Base-by-base conservation (phyloP, 441 rosid genomes). In the Eruca vesicaria region DNA sequence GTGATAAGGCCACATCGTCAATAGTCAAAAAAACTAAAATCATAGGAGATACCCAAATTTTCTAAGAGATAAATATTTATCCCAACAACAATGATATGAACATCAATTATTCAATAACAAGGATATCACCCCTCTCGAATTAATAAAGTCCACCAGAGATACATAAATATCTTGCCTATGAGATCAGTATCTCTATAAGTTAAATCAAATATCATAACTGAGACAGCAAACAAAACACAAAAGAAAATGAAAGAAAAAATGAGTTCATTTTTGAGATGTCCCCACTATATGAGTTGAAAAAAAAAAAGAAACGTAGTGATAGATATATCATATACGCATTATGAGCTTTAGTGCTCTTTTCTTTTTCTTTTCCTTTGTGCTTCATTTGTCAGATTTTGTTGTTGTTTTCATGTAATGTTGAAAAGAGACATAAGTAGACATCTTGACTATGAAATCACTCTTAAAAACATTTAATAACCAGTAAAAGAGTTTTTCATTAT, bases 231-330 rank as follows among this genome's bases (percentile, higher is more conserved):
- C 7, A 29, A 56, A 55, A 21, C 7, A 45, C 35, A 66, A 45
- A 19, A 4, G 7, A 29, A 28, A 28, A 2, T 3, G 3, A n/a
- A 14, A 56, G 64, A 55, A 64, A 45, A 15, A 41, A 57, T 10
- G 43, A 31, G 1, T 7, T 31, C n/a, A 52, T 43, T 66, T 31
- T 45, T 45, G 53, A 45, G 53, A 45, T 45, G 53, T 15, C 53
- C 53, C 53, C 9, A 45, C 53, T 45, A 15, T 15, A 45, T 31
- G 35, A 58, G 31, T 29, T 57, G 71, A 56, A 65, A 72, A 72
- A 3, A 63, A 59, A 53, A n/a, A n/a, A n/a, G n/a, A n/a, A n/a
- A n/a, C n/a, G n/a, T 21, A 50, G 41, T 53, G 76, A 73, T 73
- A 23, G 20, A 14, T 20, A n/a, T 9, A 61, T 61, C 59, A 50